Percentiles rank a stretch among this genome's conserved stretches.
Conservation (phyloP, 2,329 filamentous ascomycete genomes). For the Ophiobolus disseminans region DNA sequence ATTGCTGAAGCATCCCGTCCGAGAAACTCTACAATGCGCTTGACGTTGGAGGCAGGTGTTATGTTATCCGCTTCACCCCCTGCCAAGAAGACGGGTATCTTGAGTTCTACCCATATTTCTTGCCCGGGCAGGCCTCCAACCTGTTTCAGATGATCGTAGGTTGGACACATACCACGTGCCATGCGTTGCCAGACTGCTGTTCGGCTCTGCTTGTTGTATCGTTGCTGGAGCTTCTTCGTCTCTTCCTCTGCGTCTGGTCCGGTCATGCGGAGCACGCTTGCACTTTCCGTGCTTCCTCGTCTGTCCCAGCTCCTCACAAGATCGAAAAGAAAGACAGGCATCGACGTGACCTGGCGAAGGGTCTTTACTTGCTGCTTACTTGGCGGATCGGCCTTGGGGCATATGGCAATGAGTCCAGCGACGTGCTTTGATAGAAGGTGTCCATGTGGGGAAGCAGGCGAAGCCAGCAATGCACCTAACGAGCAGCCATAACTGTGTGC, state of each 20-base stretch:
- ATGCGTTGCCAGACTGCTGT: conserved; percentile 85
- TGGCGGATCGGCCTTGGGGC: conserved; percentile 73
- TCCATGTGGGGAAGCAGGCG: conserved; percentile 61
- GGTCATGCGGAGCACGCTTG: conserved; percentile 80
- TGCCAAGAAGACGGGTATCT: conserved; percentile 78
- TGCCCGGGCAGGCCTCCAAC: conserved; percentile 72
- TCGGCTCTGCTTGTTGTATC: conserved; percentile 82
- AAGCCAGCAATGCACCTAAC: conserved; percentile 75
- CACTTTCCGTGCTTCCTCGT: conserved; percentile 77
- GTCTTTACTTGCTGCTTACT: conserved; percentile 59
- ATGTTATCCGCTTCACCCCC: conserved; percentile 79
- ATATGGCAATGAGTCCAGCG: conserved; percentile 80
- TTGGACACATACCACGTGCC: conserved; percentile 73
- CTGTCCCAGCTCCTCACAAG: conserved; percentile 80
- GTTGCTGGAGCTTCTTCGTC: conserved; percentile 70
- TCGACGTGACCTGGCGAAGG: conserved; percentile 66
- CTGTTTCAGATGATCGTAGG: conserved; percentile 61
- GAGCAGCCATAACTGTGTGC: conserved; percentile 92
- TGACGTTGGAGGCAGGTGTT: conserved; percentile 73
- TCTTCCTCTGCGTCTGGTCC: conserved; percentile 70
- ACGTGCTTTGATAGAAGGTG: conserved; percentile 67
- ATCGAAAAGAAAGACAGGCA: conserved; percentile 77
- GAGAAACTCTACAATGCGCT: conserved; percentile 66
- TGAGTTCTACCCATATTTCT: conserved; percentile 74
- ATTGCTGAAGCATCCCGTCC: conserved; percentile 47